Percentiles rank a stretch among this genome's conserved stretches.
These are phyloP conservation scores for Trichoderma guizhouense DNA, from an alignment of 2,329 filamentous ascomycete species.

Conservation along the genomic window DNA sequence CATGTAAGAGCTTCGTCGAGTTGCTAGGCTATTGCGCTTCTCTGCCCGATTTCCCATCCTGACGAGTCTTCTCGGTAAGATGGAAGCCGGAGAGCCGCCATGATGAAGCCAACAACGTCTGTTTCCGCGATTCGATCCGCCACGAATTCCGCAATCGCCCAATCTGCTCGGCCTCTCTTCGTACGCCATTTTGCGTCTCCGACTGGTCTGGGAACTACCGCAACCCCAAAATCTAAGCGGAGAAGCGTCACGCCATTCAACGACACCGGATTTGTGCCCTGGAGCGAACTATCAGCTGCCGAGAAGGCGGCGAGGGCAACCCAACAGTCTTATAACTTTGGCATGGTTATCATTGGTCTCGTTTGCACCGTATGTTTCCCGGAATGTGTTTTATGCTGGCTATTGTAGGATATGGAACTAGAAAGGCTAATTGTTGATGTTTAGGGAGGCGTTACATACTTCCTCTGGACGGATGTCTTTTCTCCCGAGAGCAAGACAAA, in stretches of 20 bases:
- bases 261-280: constrained; percentile 78
- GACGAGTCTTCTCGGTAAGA: constrained; percentile 27
- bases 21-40: constrained; percentile 1
- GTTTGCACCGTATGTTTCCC: constrained; percentile 62
- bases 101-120: constrained; percentile 45
- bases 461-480: constrained; percentile 80
- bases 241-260: constrained; percentile 78
- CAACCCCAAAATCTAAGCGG: constrained; percentile 47
- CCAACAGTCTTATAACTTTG: constrained; percentile 87
- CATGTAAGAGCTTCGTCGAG: not conserved
- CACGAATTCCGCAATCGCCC: constrained; percentile 27
- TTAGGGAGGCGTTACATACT: constrained; percentile 71
- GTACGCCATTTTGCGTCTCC: constrained; percentile 59
- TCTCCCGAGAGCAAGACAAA: constrained; percentile 79
- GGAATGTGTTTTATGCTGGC: not conserved
- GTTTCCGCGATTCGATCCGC: constrained; percentile 36
- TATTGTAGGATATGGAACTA: not conserved
- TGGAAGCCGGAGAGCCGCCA: constrained; percentile 38
- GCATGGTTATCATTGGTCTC: constrained; percentile 70
- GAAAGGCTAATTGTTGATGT: constrained; percentile 8
- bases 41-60: not conserved
- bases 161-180: constrained; percentile 35
- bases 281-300: constrained; percentile 68
- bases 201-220: constrained; percentile 39
- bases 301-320: constrained; percentile 84